Base-by-base conservation (phyloP, 257 asterid genomes). In the Galeopsis tetrahit region DNA sequence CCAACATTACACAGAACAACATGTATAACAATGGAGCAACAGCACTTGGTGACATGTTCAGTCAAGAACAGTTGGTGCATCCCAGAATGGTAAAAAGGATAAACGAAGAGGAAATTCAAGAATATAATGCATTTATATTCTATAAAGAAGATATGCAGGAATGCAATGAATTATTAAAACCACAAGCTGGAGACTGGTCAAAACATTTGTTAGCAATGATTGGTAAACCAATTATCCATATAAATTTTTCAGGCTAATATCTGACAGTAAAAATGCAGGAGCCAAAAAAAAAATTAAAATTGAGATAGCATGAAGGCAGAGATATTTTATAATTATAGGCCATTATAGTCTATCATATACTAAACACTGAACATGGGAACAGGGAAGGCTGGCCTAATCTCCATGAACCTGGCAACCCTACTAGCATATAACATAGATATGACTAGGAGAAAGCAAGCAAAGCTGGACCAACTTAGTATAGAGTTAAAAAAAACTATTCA, bases 91-190 rank as follows among this genome's bases (percentile, higher is more conserved):
- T 63, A 31, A 10, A 38, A 57, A 17, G 71, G 14, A 38, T 4
- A 51, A 71, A 9, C 44, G 63, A 73, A 21, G 36, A 38, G 69
- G 53, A 70, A 58, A 55, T 40, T 69, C 61, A 69, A 34, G 53
- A 56, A 68, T 33, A 48, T 32, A 10, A 51, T 52, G 49, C 65
- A 40, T 10, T 31, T 60, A 52, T 32, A 46, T 65, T 17, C 7
- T 8, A 8, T 7, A 56, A 3, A 49, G 11, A 4, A 39, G n/a
- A 43, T 11, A 42, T 14, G 31, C 5, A 68, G 33, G 58, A 11
- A 53, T 39, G 56, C 61, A 39, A 51, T 61, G 52, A 52, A 61
- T 44, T 14, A 70, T 36, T 53, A 15, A 63, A 15, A 32, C 7
- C 61, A 66, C 5, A 36, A 48, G 58, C 34, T 31, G 69, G 63